Evolutionary conservation across 305 asterid genomes (phyloP), one percentile per base, ranked within the genome.

Genomic region (Rubia occidens): DNA sequence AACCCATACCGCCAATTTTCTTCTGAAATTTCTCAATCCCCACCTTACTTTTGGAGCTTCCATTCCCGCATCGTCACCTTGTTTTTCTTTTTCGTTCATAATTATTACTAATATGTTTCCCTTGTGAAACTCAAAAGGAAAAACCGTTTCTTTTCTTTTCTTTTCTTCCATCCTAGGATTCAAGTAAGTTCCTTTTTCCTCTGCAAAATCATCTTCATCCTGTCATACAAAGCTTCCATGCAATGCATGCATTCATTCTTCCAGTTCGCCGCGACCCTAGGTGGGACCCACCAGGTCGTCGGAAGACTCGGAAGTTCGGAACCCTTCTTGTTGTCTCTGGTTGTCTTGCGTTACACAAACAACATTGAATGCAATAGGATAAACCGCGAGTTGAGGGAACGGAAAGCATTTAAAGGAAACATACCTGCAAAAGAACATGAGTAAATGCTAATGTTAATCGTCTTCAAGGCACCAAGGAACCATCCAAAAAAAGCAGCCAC

Each of bases 161-260:
- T 75, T 49, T 61, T 74, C 71, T 72, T 18, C 20, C 14, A 66
- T 58, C 65, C 72, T 73, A 60, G 66, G n/a, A 56, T 66, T 75
- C 78, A 69, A 74, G 88, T 83, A 68, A 75, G 82, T 72, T 60
- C 2, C 51, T 40, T n/a, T 53, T 53, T 53, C 59, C 37, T 32
- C 37, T 32, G 11, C 0, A 42, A 42, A 14, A 13, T 49, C 55
- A 2, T 49, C 55, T 49, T 49, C 18, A 7, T 53, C 15, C 8
- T 26, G 15, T 53, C 59, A 15, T 15, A 53, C 61, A 49, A 56
- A 21, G 63, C 40, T 59, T 59, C 54, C 63, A 17, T 17, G 17
- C 11, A 15, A 8, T 54, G 29, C 61, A 56, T 56, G 61, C 61
- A 56, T 56, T 24, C 60, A 53, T 53, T 53, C 59, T 53, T 20